Base-by-base conservation (phyloP, 371 early-diverging fungal species). In the Rhizopus microsporus region DNA sequence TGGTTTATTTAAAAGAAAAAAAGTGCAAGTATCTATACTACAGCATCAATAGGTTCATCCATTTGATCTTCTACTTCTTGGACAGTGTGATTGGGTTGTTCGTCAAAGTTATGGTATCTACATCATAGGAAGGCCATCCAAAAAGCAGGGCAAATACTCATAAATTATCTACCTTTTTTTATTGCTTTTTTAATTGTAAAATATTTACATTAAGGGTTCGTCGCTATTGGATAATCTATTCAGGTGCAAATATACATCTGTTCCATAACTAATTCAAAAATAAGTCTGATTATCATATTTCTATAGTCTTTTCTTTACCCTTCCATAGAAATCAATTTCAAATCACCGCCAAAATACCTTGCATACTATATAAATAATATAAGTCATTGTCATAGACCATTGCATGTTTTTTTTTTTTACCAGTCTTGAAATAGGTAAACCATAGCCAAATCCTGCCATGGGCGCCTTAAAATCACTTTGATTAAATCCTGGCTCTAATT, bases 381-480 rank as follows among this genome's bases (percentile, higher is more conserved):
- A 34, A 44, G n/a, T 46, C 13, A 30, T 32, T 3, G 15, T 8
- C 15, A 34, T 10, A 15, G 13, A 15, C 34, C 33, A 62, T 45
- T 44, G 44, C 17, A 43, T 52, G 8, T 13, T 16, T 8, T 13
- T 37, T 9, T 9, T 7, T 48, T 74, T 64, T 79, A 85, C 85
- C 62, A 93, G 67, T 58, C 97, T 70, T 51, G 88, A 87, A 40
- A 98, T 83, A 15, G 98, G 98, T 43, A 98, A 71, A 1, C 98
- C 98, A 69, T 98, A 98, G 29, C 98, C 98, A 75, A 94, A 96
- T 34, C 98, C 98, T 23, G 98, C 98, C 88, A 98, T 85, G 2
- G 98, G 98, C 8, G 98, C 98, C 69, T 91, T 88, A 66, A 95
- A 96, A 63, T 97, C 97, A 23, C 92, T 85, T 67, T 88, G 74